Evolutionary conservation across 2,329 filamentous ascomycete genomes (phyloP).

Genomic region (Aspergillus costaricaensis): DNA sequence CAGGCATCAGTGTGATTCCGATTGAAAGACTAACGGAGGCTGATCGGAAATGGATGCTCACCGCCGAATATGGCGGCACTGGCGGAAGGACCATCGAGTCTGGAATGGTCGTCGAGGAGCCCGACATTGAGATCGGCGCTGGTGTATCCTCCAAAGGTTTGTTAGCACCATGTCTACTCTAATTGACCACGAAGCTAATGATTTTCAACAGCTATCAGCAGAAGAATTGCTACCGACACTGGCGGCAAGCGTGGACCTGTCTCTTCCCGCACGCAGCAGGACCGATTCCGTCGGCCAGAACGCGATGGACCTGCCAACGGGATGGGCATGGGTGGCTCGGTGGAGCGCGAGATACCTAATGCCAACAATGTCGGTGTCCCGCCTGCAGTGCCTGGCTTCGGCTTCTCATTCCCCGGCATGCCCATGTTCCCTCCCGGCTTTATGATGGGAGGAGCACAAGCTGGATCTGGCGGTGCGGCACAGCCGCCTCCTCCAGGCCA

Average conservation of each 20-base stretch:
- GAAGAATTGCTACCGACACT: slow-evolving; percentile 54
- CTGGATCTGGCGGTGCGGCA: slow-evolving; percentile 30
- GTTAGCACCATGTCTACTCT: slow-evolving; percentile 7
- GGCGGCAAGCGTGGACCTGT: slow-evolving; percentile 53
- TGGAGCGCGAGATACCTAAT: slow-evolving; percentile 40
- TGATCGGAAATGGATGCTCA: slow-evolving; percentile 95
- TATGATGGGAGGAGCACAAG: slow-evolving; percentile 45
- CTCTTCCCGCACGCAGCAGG: slow-evolving; percentile 43
- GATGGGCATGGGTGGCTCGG: slow-evolving; percentile 25
- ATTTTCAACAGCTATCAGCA: slow-evolving; percentile 47
- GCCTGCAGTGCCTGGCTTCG: slow-evolving; percentile 57
- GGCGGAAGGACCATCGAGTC: slow-evolving; percentile 78
- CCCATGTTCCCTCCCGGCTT: slow-evolving; percentile 52
- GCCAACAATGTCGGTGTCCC: slow-evolving; percentile 53
- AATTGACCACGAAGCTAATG: neutral
- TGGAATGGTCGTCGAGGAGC: slow-evolving; percentile 91
- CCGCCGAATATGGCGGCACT: slow-evolving; percentile 88
- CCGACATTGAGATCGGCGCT: slow-evolving; percentile 96
- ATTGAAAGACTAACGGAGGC: slow-evolving; percentile 92
- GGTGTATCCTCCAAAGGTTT: slow-evolving; percentile 90
- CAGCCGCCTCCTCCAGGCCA: slow-evolving; percentile 45
- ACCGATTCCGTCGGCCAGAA: slow-evolving; percentile 37
- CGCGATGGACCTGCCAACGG: slow-evolving; percentile 35
- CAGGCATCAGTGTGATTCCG: slow-evolving; percentile 88
- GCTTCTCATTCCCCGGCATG: slow-evolving; percentile 55